Evolutionary conservation across 768 basidiomycete species (phyloP), one percentile per base, ranked within the genome.

Genomic region (Gymnopilus junonius): DNA sequence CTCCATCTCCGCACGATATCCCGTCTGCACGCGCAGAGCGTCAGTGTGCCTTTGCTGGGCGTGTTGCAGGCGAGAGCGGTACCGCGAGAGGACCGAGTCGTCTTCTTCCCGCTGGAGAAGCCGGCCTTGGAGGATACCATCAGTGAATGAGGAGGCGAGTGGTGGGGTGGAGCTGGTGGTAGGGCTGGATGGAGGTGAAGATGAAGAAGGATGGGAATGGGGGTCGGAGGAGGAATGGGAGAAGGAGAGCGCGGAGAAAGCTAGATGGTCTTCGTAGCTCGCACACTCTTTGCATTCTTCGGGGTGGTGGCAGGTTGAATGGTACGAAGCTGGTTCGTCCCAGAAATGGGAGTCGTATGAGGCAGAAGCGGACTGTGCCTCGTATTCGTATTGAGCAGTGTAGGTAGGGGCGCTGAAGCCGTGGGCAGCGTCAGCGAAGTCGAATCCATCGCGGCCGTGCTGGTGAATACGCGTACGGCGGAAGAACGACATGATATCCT

Each of bases 31-130:
- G 25, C 61, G 65, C 0, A 62, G 25, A 2, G 70, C 69, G 25
- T 72, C 69, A n/a, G 72, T 61, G 3, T 71, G 65, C 58, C 75
- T 68, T 3, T 63, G 56, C 5, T 64, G 70, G 54, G 67, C 70
- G 12, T 46, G 37, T 2, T 45, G 58, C 10, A 74, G 43, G 6
- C 59, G 42, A 10, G 68, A 68, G 4, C 50, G 58, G 14, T 48
- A 64, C 14, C 39, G 34, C 5, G 50, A 58, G 8, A 48, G 32
- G 3, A 50, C 23, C 8, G 29, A 37, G 14, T 67, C 55, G 6
- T 58, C 29, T 20, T 72, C 34, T 8, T 60, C 46, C 11, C 34
- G 42, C 21, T 58, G 60, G 20, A 65, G 61, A 25, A 46, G 48
- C 11, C 63, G 59, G 11, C 72, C 72, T 42, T 8, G 8, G 7